Conservation (phyloP, 2,329 filamentous ascomycete species). For the Raffaelea albimanens region DNA sequence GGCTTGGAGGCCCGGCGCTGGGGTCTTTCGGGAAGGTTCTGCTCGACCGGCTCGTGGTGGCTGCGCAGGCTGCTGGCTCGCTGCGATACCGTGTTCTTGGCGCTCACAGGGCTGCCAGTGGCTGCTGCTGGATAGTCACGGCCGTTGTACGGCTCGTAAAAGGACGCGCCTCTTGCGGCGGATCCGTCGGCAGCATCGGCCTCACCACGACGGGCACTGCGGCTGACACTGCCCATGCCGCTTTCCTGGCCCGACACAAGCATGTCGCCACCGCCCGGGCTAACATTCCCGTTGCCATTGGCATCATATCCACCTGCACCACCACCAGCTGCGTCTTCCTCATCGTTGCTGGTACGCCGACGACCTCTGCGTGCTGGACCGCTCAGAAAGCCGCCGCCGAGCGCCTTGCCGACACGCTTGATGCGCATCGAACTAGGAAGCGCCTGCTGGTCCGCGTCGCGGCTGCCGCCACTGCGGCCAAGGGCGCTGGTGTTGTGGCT, state of each 20-base stretch:
- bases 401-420: slow-evolving; percentile 65
- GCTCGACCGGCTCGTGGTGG: slow-evolving; percentile 9
- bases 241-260: slow-evolving; percentile 30
- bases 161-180: slow-evolving; percentile 25
- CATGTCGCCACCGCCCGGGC: slow-evolving; percentile 17
- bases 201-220: background rate
- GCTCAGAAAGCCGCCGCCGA: slow-evolving; percentile 65
- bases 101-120: slow-evolving; percentile 50
- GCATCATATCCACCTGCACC: too few species aligned
- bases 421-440: slow-evolving; percentile 67
- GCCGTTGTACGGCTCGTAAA: slow-evolving; percentile 28
- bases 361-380: slow-evolving; percentile 70
- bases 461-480: slow-evolving; percentile 7
- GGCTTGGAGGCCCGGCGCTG: slow-evolving; percentile 1
- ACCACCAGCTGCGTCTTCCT: slow-evolving; percentile 24
- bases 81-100: slow-evolving; percentile 26
- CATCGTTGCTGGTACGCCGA: slow-evolving; percentile 57
- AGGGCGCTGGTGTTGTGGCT: slow-evolving; percentile 14
- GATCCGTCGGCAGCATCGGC: slow-evolving; percentile 15
- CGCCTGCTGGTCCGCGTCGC: slow-evolving; percentile 22
- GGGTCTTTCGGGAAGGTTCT: too few species aligned
- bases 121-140: slow-evolving; percentile 36
- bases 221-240: background rate
- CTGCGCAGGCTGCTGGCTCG: slow-evolving; percentile 18
- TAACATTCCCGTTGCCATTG: slow-evolving; percentile 24